These are phyloP conservation scores for Paraconiothyrium sp. DNA, from an alignment of 2,329 filamentous ascomycete genomes.

Conservation along the genomic window DNA sequence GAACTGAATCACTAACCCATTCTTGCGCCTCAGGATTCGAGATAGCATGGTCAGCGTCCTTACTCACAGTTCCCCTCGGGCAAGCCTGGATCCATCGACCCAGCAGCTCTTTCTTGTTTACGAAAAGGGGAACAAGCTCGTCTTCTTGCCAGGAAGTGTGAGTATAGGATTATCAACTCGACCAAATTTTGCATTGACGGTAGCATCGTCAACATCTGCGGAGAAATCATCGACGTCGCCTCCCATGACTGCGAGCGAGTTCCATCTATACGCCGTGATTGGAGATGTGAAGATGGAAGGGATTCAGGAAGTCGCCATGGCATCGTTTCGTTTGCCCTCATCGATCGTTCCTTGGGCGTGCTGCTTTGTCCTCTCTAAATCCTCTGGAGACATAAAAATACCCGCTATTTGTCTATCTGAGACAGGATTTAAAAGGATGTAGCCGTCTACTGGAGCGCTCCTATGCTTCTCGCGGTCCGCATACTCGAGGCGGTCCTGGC, in stretches of 20 bases:
- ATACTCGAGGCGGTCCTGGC: slow-evolving; percentile 27
- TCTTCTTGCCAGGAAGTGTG: slow-evolving; percentile 25
- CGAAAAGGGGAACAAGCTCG: slow-evolving; percentile 25
- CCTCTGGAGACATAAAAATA: slow-evolving; percentile 25
- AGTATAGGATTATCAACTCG: slow-evolving; percentile 22
- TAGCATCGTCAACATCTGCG: slow-evolving; percentile 20
- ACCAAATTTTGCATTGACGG: slow-evolving; percentile 14
- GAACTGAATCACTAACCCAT: background rate
- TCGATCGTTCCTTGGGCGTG: slow-evolving; percentile 21
- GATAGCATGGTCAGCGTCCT: slow-evolving; percentile 15
- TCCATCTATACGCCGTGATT: slow-evolving; percentile 30
- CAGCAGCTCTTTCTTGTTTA: slow-evolving; percentile 22
- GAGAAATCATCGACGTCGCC: slow-evolving; percentile 35
- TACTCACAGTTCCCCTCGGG: slow-evolving; percentile 13
- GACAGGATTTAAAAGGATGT: slow-evolving; percentile 28
- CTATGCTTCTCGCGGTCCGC: slow-evolving; percentile 7
- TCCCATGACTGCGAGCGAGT: slow-evolving; percentile 23
- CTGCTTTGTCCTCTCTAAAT: slow-evolving; percentile 15
- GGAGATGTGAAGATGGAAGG: slow-evolving; percentile 25
- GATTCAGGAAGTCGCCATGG: slow-evolving; percentile 21
- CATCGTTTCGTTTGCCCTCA: slow-evolving; percentile 12
- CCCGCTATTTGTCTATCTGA: slow-evolving; percentile 29
- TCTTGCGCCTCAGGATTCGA: slow-evolving; percentile 2
- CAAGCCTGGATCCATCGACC: slow-evolving; percentile 2
- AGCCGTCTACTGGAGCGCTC: slow-evolving; percentile 18